Conservation (phyloP, 768 basidiomycete species). For the Xerocomellus dryophilus region DNA sequence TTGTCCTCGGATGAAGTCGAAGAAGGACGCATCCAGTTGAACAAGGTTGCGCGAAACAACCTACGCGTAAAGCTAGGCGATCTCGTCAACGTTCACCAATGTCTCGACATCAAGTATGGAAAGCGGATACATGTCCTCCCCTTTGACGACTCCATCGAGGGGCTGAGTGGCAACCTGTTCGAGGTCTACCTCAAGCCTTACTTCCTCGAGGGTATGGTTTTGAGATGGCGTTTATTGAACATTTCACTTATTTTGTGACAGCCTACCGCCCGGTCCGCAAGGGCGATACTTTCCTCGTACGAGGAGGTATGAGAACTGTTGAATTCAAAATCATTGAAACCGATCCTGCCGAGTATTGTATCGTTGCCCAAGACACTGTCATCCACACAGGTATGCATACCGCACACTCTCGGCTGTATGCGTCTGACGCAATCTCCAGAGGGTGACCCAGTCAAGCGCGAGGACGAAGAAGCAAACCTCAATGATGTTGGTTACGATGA, state of each 20-base stretch:
- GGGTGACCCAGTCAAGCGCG: constrained; percentile 98
- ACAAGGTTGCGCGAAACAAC: constrained; percentile 99
- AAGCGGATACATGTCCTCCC: constrained; percentile 96
- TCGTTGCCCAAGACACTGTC: constrained; percentile 98
- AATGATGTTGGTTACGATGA: constrained; percentile 98
- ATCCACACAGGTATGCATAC: constrained; percentile 71
- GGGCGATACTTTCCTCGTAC: constrained; percentile 98
- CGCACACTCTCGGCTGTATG: background rate
- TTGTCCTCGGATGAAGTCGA: constrained; percentile 94
- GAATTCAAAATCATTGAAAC: constrained; percentile 99
- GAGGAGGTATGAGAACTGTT: constrained; percentile 96
- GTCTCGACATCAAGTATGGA: constrained; percentile 98
- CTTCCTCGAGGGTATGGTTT: constrained; percentile 82
- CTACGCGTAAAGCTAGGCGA: constrained; percentile 96
- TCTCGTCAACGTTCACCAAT: constrained; percentile 92
- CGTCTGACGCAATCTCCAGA: constrained; percentile 44
- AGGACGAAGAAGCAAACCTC: constrained; percentile 96
- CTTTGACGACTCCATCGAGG: constrained; percentile 98
- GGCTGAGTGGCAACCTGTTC: constrained; percentile 96
- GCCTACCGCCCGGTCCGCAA: constrained; percentile 95
- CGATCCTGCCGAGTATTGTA: constrained; percentile 97
- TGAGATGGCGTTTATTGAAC: background rate
- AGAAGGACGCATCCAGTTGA: constrained; percentile 96
- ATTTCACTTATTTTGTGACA: constrained; percentile 24
- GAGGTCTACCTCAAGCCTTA: constrained; percentile 99